These are phyloP conservation scores for Pyrenophora graminea DNA, from an alignment of 2,329 filamentous ascomycete genomes.

Conservation along the genomic window DNA sequence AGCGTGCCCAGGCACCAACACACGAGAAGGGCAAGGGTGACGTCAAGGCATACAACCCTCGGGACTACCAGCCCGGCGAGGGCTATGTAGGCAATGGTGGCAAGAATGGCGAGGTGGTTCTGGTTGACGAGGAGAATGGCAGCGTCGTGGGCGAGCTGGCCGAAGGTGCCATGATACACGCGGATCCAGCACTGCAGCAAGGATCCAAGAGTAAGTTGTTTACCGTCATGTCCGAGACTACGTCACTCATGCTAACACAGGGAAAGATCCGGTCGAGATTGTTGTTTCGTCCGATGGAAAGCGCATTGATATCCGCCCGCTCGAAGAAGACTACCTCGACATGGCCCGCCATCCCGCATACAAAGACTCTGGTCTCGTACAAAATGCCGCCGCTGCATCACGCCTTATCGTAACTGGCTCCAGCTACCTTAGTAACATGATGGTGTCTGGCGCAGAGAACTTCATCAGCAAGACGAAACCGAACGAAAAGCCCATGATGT, in stretches of 20 bases:
- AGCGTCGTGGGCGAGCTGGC: slow-evolving; percentile 91
- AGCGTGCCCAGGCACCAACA: slow-evolving; percentile 71
- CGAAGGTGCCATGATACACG: slow-evolving; percentile 78
- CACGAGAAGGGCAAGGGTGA: slow-evolving; percentile 39
- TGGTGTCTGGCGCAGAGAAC: slow-evolving; percentile 76
- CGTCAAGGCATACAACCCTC: slow-evolving; percentile 71
- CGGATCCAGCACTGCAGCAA: slow-evolving; percentile 73
- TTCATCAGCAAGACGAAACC: slow-evolving; percentile 84
- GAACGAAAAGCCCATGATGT: slow-evolving; percentile 78
- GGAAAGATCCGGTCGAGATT: slow-evolving; percentile 76
- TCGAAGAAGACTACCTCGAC: slow-evolving; percentile 71
- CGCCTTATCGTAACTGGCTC: slow-evolving; percentile 90
- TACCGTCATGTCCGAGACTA: slow-evolving; percentile 6
- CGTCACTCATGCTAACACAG: slow-evolving; percentile 30
- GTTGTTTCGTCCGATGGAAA: slow-evolving; percentile 71
- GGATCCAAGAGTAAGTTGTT: slow-evolving; percentile 81
- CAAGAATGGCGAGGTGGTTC: slow-evolving; percentile 74
- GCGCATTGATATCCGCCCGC: slow-evolving; percentile 69
- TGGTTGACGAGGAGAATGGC: slow-evolving; percentile 94
- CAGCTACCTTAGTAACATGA: slow-evolving; percentile 73
- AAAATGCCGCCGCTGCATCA: slow-evolving; percentile 84
- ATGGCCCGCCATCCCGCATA: slow-evolving; percentile 89
- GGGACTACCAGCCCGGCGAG: slow-evolving; percentile 77
- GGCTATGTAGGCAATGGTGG: slow-evolving; percentile 64
- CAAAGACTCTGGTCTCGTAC: slow-evolving; percentile 81